Evolutionary conservation across 371 early-diverging fungal species (phyloP).

Genomic region (Mycotypha africana): DNA sequence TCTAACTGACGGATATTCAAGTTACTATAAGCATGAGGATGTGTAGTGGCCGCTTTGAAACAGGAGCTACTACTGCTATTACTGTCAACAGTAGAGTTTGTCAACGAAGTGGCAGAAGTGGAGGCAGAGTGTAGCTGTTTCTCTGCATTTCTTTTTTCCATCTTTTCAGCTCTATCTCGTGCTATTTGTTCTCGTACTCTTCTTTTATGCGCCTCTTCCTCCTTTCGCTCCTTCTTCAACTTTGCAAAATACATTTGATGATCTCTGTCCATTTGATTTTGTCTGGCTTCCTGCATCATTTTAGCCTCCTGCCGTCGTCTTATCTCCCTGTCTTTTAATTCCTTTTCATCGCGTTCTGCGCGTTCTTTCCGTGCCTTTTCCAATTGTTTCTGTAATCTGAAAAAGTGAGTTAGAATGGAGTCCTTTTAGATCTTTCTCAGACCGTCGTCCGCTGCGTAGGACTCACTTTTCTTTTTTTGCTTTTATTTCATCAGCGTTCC

Average conservation of each 20-base stretch:
- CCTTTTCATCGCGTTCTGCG: constrained; percentile 26
- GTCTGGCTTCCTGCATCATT: constrained; percentile 21
- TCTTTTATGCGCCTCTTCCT: constrained; percentile 33
- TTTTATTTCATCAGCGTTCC: background rate
- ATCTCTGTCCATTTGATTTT: constrained; percentile 20
- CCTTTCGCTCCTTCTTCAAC: constrained; percentile 34
- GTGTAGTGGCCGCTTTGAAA: background rate
- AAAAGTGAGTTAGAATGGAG: background rate
- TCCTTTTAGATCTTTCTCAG: background rate
- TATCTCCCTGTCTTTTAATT: constrained; percentile 27
- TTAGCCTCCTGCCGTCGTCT: constrained; percentile 38
- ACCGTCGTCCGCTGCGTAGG: too few relatives aligned
- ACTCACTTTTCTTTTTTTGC: constrained; percentile 17
- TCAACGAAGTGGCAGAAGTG: background rate
- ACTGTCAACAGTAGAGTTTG: background rate
- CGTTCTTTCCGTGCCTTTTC: constrained; percentile 31
- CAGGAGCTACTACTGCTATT: background rate
- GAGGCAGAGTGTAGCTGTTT: constrained; percentile 3
- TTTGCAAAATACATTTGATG: constrained; percentile 33
- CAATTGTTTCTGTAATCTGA: constrained; percentile 30
- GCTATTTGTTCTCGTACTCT: constrained; percentile 42
- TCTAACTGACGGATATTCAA: constrained; percentile 41
- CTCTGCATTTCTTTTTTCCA: constrained; percentile 19
- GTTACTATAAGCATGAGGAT: constrained; percentile 7
- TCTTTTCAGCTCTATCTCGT: constrained; percentile 34